phyloP scores from a whole-genome alignment of 192 early-diverging fungal genomes.

The Fimicolochytrium jonesii region DNA sequence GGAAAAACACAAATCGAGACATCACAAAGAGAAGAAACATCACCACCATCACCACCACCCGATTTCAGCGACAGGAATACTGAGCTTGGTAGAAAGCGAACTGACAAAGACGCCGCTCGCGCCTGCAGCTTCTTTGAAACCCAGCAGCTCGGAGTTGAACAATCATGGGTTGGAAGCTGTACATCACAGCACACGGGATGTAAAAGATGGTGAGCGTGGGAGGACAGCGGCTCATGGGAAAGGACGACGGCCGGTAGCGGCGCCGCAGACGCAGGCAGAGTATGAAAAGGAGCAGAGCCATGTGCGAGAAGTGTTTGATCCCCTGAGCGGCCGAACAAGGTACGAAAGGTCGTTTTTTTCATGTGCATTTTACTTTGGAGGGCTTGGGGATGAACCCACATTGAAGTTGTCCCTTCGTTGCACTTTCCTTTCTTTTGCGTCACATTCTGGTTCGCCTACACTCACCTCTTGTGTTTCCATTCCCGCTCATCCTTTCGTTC shows the following conservation, averaged over 20 bases:
- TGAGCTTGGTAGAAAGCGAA: conserved; percentile 10
- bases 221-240: neutral
- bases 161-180: too few relatives aligned
- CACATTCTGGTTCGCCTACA: too few relatives aligned
- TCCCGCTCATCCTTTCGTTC: neutral
- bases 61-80: neutral
- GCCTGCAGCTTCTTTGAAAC: neutral
- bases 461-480: too few relatives aligned
- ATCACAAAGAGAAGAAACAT: neutral
- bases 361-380: too few relatives aligned
- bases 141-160: too few relatives aligned
- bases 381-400: too few relatives aligned
- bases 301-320: conserved; percentile 43
- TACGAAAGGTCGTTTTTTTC: conserved; percentile 6
- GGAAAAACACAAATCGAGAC: neutral
- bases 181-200: neutral
- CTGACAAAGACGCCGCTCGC: neutral
- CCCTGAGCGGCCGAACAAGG: conserved; percentile 46
- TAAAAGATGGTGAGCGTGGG: neutral
- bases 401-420: too few relatives aligned
- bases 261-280: conserved; percentile 42
- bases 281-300: conserved; percentile 41
- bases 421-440: too few relatives aligned
- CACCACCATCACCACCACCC: conserved; percentile 2
- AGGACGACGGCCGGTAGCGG: conserved; percentile 13